A percentile compares a stretch with the other conserved stretches of the same genome.
Evolutionary conservation across 2,329 filamentous ascomycete genomes (phyloP).

Genomic region (Claviceps humidiphila): DNA sequence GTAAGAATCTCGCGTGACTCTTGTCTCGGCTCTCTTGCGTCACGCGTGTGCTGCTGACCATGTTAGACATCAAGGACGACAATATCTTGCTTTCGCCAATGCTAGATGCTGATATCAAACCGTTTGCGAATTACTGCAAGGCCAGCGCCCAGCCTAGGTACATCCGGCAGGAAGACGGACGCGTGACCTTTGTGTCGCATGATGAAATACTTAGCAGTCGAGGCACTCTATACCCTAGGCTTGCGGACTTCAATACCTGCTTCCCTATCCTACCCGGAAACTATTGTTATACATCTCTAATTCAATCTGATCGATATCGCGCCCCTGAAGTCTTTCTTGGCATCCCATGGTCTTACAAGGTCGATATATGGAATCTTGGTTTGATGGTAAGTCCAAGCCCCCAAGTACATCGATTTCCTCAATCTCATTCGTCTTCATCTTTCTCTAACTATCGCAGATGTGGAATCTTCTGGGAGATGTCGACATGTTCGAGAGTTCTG

Average conservation of each 20-base stretch:
- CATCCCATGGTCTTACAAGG: conserved; percentile 10
- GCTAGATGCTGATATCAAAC: too few relatives aligned
- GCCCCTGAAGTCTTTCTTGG: conserved; percentile 13
- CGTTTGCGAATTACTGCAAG: neutral
- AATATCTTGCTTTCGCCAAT: conserved; percentile 8
- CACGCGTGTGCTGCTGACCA: neutral
- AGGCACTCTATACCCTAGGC: neutral
- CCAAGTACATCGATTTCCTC: neutral
- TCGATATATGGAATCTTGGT: conserved; percentile 11
- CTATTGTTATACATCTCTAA: conserved; percentile 6
- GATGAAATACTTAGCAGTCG: too few relatives aligned
- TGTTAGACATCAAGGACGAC: conserved; percentile 3
- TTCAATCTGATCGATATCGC: conserved; percentile 11
- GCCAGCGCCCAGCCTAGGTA: too few relatives aligned
- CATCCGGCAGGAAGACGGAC: neutral
- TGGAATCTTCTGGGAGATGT: too few relatives aligned
- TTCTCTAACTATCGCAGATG: neutral
- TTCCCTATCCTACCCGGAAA: conserved; percentile 1
- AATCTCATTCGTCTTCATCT: neutral
- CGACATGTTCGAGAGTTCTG: conserved; percentile 7
- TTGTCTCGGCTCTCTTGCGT: conserved; percentile 2
- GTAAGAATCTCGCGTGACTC: neutral
- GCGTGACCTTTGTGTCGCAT: too few relatives aligned
- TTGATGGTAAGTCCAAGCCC: conserved; percentile 4
- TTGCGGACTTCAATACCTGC: neutral